Conservation (phyloP, 2,329 filamentous ascomycete genomes). For the Nigrospora sphaerica region DNA sequence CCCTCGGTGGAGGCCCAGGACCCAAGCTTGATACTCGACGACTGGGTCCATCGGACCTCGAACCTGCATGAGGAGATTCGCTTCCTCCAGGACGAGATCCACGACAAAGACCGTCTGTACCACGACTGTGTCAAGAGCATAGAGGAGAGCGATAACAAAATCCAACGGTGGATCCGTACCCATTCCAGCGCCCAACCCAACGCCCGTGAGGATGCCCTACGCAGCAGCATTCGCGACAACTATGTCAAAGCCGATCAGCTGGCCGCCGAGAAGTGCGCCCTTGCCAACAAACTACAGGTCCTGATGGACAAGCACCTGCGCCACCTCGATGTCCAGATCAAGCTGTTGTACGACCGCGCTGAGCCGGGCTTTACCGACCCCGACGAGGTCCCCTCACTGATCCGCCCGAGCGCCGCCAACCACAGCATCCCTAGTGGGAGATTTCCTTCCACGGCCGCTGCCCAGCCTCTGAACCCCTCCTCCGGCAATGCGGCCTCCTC, state of each 20-base stretch:
- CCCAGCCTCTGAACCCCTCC: slow-evolving; percentile 27
- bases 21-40: slow-evolving; percentile 65
- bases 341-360: slow-evolving; percentile 51
- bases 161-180: slow-evolving; percentile 75
- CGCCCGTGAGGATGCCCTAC: slow-evolving; percentile 65
- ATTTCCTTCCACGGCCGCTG: slow-evolving; percentile 19
- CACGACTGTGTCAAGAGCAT: slow-evolving; percentile 63
- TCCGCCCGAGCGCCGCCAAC: slow-evolving; percentile 52
- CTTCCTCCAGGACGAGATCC: slow-evolving; percentile 77
- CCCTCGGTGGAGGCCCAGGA: slow-evolving; percentile 51
- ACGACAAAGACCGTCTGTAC: slow-evolving; percentile 70
- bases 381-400: slow-evolving; percentile 55
- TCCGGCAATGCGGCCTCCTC: slow-evolving; percentile 33
- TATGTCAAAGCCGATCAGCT: slow-evolving; percentile 63
- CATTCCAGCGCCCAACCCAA: slow-evolving; percentile 69
- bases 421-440: slow-evolving; percentile 37
- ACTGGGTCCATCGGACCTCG: slow-evolving; percentile 67
- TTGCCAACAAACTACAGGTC: slow-evolving; percentile 57
- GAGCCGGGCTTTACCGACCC: slow-evolving; percentile 56
- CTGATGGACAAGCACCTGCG: slow-evolving; percentile 56
- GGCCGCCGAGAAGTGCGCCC: slow-evolving; percentile 66
- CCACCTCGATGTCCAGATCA: slow-evolving; percentile 57
- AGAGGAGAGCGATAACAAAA: slow-evolving; percentile 62
- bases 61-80: slow-evolving; percentile 78
- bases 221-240: slow-evolving; percentile 59